A percentile compares a stretch with the other conserved stretches of the same genome.
Evolutionary conservation across 225 moss, liverwort and hornwort genomes (phyloP).

Genomic region (Bryoerythrophyllum caledonicum): DNA sequence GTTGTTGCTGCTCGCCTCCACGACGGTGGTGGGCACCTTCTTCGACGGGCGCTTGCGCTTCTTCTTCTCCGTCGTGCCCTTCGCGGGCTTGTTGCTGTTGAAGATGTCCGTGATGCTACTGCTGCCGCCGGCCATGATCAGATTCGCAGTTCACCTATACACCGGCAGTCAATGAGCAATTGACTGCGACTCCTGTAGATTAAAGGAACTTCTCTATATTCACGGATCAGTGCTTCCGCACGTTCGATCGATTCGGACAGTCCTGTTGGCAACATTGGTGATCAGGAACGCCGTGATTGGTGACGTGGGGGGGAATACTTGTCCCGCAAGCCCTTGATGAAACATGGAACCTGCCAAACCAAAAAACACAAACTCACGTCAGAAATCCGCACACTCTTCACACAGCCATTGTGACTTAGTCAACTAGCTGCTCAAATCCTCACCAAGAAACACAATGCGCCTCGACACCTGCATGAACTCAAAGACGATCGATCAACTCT

Average conservation of each 20-base stretch:
- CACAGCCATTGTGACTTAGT: not conserved
- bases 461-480: not conserved
- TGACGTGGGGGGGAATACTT: constrained; percentile 8
- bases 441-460: not conserved
- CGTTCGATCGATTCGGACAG: not conserved
- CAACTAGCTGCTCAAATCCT: not conserved
- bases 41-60: constrained; percentile 51
- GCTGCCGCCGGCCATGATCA: constrained; percentile 27
- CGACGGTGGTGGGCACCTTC: constrained; percentile 51
- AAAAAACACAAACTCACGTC: not conserved
- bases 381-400: not conserved
- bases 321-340: constrained; percentile 17
- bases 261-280: not conserved
- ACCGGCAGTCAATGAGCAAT: not conserved
- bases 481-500: not conserved
- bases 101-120: constrained; percentile 3
- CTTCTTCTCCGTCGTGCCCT: constrained; percentile 42
- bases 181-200: not conserved
- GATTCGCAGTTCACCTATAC: too few relatives aligned
- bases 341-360: constrained; percentile 31
- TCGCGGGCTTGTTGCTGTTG: constrained; percentile 21
- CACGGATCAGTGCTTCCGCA: not conserved
- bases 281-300: constrained; percentile 22
- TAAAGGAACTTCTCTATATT: not conserved
- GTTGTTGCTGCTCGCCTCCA: constrained; percentile 44